Percentiles rank a stretch among this genome's conserved stretches.
Evolutionary conservation across 495 filamentous ascomycete species (phyloP).

Genomic region (Thermothielavioides terrestris): DNA sequence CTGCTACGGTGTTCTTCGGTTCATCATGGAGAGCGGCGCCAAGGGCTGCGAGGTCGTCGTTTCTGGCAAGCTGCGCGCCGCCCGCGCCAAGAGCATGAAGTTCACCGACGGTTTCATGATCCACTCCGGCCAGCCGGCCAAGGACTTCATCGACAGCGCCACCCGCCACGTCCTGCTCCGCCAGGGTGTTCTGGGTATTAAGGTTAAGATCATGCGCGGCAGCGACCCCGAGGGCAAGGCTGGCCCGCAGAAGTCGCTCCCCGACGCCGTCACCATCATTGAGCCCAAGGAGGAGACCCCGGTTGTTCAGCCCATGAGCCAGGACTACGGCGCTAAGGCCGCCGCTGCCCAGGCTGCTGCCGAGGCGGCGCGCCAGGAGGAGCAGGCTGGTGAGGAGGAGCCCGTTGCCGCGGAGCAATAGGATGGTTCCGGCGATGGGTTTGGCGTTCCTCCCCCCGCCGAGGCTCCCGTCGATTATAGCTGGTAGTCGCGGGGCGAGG

Average conservation of each 20-base stretch:
- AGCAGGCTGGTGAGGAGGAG: conserved; percentile 49
- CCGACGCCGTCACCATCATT: conserved; percentile 97
- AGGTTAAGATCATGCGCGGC: conserved; percentile 99
- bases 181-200: conserved; percentile 99
- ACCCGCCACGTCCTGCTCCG: conserved; percentile 98
- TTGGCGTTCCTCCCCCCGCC: conserved; percentile 3
- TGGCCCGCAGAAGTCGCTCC: conserved; percentile 91
- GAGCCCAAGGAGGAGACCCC: conserved; percentile 98
- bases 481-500: conserved; percentile 14
- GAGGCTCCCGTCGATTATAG: neutral
- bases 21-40: conserved; percentile 99
- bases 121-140: conserved; percentile 98
- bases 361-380: conserved; percentile 58
- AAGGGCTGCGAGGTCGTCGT: conserved; percentile 99
- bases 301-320: conserved; percentile 84
- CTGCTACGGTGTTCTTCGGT: conserved; percentile 98
- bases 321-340: conserved; percentile 98
- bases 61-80: conserved; percentile 95
- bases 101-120: conserved; percentile 99
- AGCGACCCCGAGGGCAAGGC: conserved; percentile 98
- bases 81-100: conserved; percentile 99
- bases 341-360: conserved; percentile 65
- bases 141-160: conserved; percentile 98
- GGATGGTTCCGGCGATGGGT: conserved; percentile 15
- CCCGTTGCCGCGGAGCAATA: conserved; percentile 44